Percentiles rank a stretch among this genome's conserved stretches.
phyloP scores from a whole-genome alignment of 176 grass and related monocot genomes.

The Carex kokanica region DNA sequence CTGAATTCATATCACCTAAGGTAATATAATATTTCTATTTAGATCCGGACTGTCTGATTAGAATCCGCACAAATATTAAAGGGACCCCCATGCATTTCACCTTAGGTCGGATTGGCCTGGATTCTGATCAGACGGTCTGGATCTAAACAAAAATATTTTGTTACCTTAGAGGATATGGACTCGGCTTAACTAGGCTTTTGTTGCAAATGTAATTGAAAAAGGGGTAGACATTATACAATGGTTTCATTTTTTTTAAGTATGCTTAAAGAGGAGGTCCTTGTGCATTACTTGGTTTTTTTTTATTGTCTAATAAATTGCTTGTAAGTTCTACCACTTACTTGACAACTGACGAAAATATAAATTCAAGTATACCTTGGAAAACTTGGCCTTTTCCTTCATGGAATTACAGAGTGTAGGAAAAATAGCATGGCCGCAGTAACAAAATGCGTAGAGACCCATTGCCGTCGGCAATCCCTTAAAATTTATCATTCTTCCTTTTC shows the following conservation, averaged over 20 bases:
- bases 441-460: constrained; percentile 66
- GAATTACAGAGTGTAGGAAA: constrained; percentile 75
- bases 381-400: constrained; percentile 66
- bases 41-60: too few relatives aligned
- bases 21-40: too few relatives aligned
- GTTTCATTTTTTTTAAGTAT: background rate
- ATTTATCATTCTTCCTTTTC: constrained; percentile 44
- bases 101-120: too few relatives aligned
- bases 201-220: background rate
- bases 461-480: constrained; percentile 57
- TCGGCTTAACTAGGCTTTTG: background rate
- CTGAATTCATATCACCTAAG: too few relatives aligned
- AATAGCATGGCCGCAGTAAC: constrained; percentile 76
- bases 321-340: background rate
- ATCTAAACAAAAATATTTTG: too few relatives aligned
- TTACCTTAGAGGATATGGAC: too few relatives aligned
- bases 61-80: too few relatives aligned
- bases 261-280: background rate
- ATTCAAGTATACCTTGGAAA: constrained; percentile 50
- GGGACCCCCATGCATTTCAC: too few relatives aligned
- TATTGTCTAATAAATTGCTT: background rate
- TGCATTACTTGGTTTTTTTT: background rate
- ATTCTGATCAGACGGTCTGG: too few relatives aligned
- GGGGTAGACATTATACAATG: background rate
- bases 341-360: background rate